Evolutionary conservation across 2,329 filamentous ascomycete species (phyloP).

Genomic region (Trichoderma atrobrunneum): DNA sequence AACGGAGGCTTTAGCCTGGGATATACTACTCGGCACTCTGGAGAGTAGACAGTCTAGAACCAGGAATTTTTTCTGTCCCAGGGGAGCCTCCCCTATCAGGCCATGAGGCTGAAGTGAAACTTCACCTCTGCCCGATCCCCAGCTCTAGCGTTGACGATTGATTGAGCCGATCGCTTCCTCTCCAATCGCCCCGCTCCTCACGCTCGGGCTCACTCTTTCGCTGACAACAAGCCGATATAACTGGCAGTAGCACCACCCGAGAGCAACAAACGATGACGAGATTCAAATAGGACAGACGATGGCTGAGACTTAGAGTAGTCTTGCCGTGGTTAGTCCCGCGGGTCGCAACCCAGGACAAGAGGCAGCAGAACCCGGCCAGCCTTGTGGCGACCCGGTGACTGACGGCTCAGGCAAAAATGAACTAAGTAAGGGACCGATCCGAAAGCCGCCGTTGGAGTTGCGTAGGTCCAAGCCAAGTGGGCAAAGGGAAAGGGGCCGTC

Average conservation of each 20-base stretch:
- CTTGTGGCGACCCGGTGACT: constrained; percentile 1
- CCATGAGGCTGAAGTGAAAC: constrained; percentile 7
- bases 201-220: background rate
- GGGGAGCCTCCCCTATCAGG: background rate
- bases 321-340: background rate
- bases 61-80: background rate
- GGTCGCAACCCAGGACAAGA: background rate
- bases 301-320: background rate
- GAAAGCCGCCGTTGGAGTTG: background rate
- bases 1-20: background rate
- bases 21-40: background rate
- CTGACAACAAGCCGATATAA: background rate
- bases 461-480: background rate
- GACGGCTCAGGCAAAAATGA: background rate
- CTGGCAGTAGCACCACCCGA: background rate
- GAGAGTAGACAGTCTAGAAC: background rate
- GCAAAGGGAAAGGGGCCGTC: constrained; percentile 11
- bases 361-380: background rate
- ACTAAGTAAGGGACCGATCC: background rate
- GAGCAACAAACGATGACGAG: background rate
- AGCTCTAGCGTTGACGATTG: background rate
- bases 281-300: background rate
- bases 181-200: constrained; percentile 1
- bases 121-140: background rate
- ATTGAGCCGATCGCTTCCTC: constrained; percentile 6